phyloP scores from a whole-genome alignment of 2,329 filamentous ascomycete genomes.

The Tympanopsis confertula region DNA sequence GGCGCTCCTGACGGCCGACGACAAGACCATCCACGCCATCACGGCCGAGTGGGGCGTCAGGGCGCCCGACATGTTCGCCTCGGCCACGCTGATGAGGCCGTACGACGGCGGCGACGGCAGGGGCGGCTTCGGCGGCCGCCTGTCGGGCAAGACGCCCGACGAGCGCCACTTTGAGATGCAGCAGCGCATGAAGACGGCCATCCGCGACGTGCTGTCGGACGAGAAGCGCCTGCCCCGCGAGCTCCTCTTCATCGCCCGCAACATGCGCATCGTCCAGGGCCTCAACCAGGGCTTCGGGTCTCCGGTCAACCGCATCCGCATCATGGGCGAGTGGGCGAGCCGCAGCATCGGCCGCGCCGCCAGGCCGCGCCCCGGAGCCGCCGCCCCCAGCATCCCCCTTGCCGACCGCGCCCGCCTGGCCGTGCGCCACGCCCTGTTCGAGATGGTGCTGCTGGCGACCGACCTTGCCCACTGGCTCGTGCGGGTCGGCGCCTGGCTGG shows the following conservation, averaged over 20 bases:
- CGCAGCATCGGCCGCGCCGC: background rate
- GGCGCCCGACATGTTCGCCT: slow-evolving; percentile 55
- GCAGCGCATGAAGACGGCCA: slow-evolving; percentile 61
- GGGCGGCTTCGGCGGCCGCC: slow-evolving; percentile 29
- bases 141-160: slow-evolving; percentile 32
- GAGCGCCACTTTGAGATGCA: slow-evolving; percentile 60
- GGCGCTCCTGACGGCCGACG: slow-evolving; percentile 54
- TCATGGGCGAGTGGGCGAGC: slow-evolving; percentile 31
- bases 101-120: slow-evolving; percentile 25
- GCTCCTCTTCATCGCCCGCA: slow-evolving; percentile 82
- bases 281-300: slow-evolving; percentile 86
- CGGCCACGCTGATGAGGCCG: slow-evolving; percentile 51
- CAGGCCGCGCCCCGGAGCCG: too few relatives aligned
- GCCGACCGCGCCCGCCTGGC: too few relatives aligned
- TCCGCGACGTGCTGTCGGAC: slow-evolving; percentile 63
- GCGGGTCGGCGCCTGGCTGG: background rate
- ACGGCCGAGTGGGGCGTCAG: slow-evolving; percentile 51
- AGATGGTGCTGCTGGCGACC: background rate
- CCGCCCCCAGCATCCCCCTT: too few relatives aligned
- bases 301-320: slow-evolving; percentile 70
- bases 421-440: background rate
- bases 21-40: slow-evolving; percentile 42
- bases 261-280: slow-evolving; percentile 83
- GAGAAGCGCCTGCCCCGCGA: slow-evolving; percentile 83
- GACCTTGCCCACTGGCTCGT: background rate